Evolutionary conservation across 768 basidiomycete species (phyloP), one percentile per base, ranked within the genome.

Genomic region (Strobilomyces dryophilus): DNA sequence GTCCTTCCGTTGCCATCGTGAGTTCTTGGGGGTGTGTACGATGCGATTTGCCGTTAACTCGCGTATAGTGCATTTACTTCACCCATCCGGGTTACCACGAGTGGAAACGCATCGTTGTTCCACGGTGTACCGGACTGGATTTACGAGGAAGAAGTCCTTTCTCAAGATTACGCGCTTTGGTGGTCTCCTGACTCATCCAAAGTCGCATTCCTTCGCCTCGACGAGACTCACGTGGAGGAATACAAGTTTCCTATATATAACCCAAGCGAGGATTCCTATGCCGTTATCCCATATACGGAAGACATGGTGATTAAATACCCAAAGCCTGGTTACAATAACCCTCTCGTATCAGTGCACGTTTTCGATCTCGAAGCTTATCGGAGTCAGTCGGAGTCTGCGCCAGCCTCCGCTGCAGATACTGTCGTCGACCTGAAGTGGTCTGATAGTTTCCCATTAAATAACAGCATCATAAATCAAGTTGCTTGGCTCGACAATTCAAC

Each of bases 71-170:
- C 71, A 8, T 67, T 71, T 3, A 65, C 75, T 2, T 59, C 73
- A 14, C 74, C 85, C 10, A 85, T 95, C 46, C 85, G 87, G 10
- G 77, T 98, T 10, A 99, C 95, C 2, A 73, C 76, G 1, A 81
- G 85, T 14, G 97, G 97, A 0, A 89, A 87, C 47, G 78, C 82
- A 0, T 87, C 88, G 0, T 76, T 95, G 15, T 97, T 98, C 76
- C 84, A 98, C 62, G 97, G 97, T 8, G 89, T 97, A 2, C 91
- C 93, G 0, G 93, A 97, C 66, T 98, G 97, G 95, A 95, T 98
- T 5, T 95, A 95, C 68, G 93, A 95, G 67, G 92, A 95, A 65
- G 93, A 97, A 66, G 83, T 98, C 21, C 88, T 93, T 60, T 72
- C 77, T 4, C 65, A 72, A 36, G 82, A 93, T 64, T 83, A 69